These are phyloP conservation scores for Triangularia verruculosa DNA, from an alignment of 2,329 filamentous ascomycete species.

Conservation along the genomic window DNA sequence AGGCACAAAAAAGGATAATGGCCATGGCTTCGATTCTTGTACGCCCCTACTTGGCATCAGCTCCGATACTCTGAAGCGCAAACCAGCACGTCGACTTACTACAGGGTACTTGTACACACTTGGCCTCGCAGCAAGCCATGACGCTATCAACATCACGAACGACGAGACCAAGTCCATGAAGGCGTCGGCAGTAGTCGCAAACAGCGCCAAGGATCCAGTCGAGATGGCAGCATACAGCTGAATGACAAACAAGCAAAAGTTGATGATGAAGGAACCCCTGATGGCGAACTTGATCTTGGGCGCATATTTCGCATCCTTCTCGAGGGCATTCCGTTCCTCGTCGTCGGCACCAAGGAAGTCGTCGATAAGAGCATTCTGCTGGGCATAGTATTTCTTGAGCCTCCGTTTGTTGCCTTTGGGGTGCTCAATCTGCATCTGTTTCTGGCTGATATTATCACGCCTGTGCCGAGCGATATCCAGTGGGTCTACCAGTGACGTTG, in stretches of 20 bases:
- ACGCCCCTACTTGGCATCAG: conserved; percentile 41
- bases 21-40: conserved; percentile 62
- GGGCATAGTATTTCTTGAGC: conserved; percentile 46
- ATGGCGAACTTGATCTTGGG: conserved; percentile 53
- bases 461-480: conserved; percentile 40
- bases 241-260: conserved; percentile 55
- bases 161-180: conserved; percentile 66
- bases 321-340: conserved; percentile 50
- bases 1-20: conserved; percentile 62
- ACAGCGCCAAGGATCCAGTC: conserved; percentile 59
- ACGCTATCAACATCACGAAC: conserved; percentile 60
- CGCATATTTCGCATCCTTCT: conserved; percentile 49
- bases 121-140: conserved; percentile 55
- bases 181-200: conserved; percentile 64
- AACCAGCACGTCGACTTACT: conserved; percentile 31
- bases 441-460: conserved; percentile 40
- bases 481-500: conserved; percentile 33
- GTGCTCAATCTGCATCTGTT: conserved; percentile 48
- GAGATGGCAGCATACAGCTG: conserved; percentile 57
- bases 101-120: conserved; percentile 63
- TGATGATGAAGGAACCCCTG: conserved; percentile 48
- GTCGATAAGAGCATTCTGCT: conserved; percentile 49
- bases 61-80: background rate
- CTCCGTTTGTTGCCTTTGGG: conserved; percentile 43
- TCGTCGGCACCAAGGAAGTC: conserved; percentile 54